Base-by-base conservation (phyloP, 495 filamentous ascomycete genomes). In the Neurospora sp. region DNA sequence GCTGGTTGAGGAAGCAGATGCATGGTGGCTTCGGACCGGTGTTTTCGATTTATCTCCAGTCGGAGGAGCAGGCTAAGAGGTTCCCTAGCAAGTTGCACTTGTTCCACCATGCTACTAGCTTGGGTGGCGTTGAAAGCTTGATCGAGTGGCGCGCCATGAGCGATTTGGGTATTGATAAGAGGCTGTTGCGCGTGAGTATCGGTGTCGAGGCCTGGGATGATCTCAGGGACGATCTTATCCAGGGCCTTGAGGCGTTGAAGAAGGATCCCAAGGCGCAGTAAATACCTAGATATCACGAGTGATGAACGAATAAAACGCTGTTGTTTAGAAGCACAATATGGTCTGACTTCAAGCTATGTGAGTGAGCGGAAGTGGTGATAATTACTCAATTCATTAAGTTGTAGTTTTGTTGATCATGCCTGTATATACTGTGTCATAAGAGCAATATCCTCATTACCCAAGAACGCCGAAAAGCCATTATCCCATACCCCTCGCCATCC, bases 61-160 rank as follows among this genome's bases (percentile, higher is more conserved):
- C 84, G 5, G 85, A 87, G 75, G 80, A 82, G 7, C 78, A 87
- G 61, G 95, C 96, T 3, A 85, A 86, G 42, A 81, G 83, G 45
- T 79, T 99, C 71, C 96, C 96, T 35, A 91, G 90, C 76, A 89
- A 92, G 83, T 79, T 98, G 78, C 73, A 86, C 37, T 87, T 94
- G 70, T 99, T 98, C 84, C 93, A 97, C 75, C 96, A 99, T 86
- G 94, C 96, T 8, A 99, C 96, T 18, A 94, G 91, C 80, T 82
- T 99, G 7, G 96, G 96, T 4, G 94, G 95, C 2, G 94, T 98
- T 10, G 96, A 99, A 88, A 94, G 91, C 75, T 82, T 98, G 86
- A 92, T 99, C 78, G 93, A 96, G 84, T 94, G 93, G 91, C 81
- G 91, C 71, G 88, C 91, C 35, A 95, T 99, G 94, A 90, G 87